Evolutionary conservation across 2,329 filamentous ascomycete species (phyloP), one percentile per base, ranked within the genome.

Genomic region (Calonectria multiphialidica): DNA sequence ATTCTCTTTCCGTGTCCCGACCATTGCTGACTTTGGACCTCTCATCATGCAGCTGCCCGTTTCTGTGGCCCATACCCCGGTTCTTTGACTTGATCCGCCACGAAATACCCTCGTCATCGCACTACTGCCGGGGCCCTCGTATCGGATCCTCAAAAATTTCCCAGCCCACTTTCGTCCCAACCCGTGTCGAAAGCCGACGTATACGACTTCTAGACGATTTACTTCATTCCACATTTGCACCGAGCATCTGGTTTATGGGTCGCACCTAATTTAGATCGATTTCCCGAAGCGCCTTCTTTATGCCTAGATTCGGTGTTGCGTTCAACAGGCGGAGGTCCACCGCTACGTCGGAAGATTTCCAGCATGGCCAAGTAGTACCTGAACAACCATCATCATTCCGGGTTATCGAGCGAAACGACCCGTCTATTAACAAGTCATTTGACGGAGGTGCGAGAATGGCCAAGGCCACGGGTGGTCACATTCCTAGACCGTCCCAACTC

Each of bases 301-400:
- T 92, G 90, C 88, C 88, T 89, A 90, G 88, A 84, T 91, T 92
- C 82, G 88, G 89, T 74, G 88, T 88, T 80, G 84, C 87, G 74
- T 91, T 91, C 75, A 86, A 84, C 79, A 86, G 88, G 88, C 90
- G 90, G 86, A 91, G 88, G 85, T 90, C 89, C 74, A 87, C 88
- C 86, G 88, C 86, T 70, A 86, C 86, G 84, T 86, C 87, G 73
- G 87, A 89, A 75, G 88, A 87, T 75, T 82, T 88, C 73, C 87
- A 89, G 73, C 86, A 90, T 88, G 88, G 81, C 44, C 80, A 86
- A 77, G 78, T 86, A 82, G 82, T 85, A 74, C 78, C 82, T 62
- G 84, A 85, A 70, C 86, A 87, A 70, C 85, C 88, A 23, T 91
- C 90, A 3, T 91, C 90, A 2, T 91, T 92, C 79, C 88, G 90